Base-by-base conservation (phyloP, 2,329 filamentous ascomycete genomes). In the Plenodomus biglobosus region DNA sequence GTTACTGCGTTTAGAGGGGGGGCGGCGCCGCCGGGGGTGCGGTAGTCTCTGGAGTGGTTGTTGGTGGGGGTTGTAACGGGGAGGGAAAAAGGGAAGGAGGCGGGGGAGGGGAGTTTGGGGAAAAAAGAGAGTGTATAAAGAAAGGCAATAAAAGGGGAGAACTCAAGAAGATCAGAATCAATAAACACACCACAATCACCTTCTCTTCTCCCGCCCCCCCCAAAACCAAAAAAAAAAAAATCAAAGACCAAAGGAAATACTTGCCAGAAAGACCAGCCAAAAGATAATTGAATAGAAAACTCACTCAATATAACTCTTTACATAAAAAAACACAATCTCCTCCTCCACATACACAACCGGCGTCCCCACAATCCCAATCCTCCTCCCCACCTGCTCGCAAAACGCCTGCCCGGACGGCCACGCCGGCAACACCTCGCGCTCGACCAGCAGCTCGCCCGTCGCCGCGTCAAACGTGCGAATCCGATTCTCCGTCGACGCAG, bases 1-100 rank as follows among this genome's bases (percentile, higher is more conserved):
- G 75, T 75, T 13, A 71, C 62, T 16, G 71, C 70, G 47, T 75
- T 76, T 19, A 63, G 54, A 5, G 64, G 54, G 3, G 66, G 66
- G n/a, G 51, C 60, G 2, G 62, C 58, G 13, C 64, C 58, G n/a
- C 58, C 65, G 6, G 56, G 52, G 8, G 60, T 36, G 40, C 61
- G 53, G n/a, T 56, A 59, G 21, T 66, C 58, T 3, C 58, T 24
- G 4, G 16, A 39, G 32, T 5, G 22, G 22, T 11, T 11, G 22
- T 6, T 24, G 22, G 22, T 5, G 22, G 5, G 22, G 22, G 22
- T 24, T 5, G 6, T 24, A 24, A 32, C 27, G 13, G 27, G 27
- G 8, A 21, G 19, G 10, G 27, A 37, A 45, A 38, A 21, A 4
- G 32, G 15, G 24, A 13, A 37, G 27, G 11, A 15, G 11, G 27